Base-by-base conservation (phyloP, 2,329 filamentous ascomycete genomes). In the Colletotrichum nymphaeae region DNA sequence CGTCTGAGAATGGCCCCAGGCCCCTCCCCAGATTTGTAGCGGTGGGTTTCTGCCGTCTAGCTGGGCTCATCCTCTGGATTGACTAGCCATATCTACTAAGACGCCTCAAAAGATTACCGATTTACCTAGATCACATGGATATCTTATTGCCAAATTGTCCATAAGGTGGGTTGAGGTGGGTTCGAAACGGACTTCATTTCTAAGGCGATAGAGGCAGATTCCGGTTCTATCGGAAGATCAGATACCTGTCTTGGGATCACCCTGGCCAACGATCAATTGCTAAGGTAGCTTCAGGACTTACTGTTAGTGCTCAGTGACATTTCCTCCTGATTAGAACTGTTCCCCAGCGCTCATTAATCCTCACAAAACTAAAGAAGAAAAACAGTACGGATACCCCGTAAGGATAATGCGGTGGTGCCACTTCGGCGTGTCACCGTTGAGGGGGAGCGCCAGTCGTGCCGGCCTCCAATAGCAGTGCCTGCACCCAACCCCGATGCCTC, bases 401-500 rank as follows among this genome's bases (percentile, higher is more conserved):
- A 35, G 32, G 32, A 35, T 35, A 60, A 32, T 32, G 60, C 28
- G 22, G 59, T 73, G 55, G 70, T 60, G 68, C 70, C 70, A 73
- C 67, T 28, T 28, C 55, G 46, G 24, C 24, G 55, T 53, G 28
- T 62, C 26, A 59, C n/a, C 32, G 11, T 26, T 57, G 70, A 60
- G 70, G 70, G 70, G 70, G 59, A 56, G 53, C 37, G 1, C 26
- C 59, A 35, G n/a, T 32, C 37, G 32, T 49, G 55, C 67, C 60
- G 55, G 22, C 32, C 70, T 65, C 70, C 70, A 70, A 62, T 70
- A 53, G 56, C 26, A 70, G 28, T 42, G 22, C 26, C 28, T 46
- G 62, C 19, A 65, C 24, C 26, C 37, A 60, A 60, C 60, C 46
- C 53, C 55, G 70, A 63, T 70, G 59, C 67, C 70, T 73, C 70